Evolutionary conservation across 2,329 filamentous ascomycete genomes (phyloP).

Genomic region (Phialophora expanda): DNA sequence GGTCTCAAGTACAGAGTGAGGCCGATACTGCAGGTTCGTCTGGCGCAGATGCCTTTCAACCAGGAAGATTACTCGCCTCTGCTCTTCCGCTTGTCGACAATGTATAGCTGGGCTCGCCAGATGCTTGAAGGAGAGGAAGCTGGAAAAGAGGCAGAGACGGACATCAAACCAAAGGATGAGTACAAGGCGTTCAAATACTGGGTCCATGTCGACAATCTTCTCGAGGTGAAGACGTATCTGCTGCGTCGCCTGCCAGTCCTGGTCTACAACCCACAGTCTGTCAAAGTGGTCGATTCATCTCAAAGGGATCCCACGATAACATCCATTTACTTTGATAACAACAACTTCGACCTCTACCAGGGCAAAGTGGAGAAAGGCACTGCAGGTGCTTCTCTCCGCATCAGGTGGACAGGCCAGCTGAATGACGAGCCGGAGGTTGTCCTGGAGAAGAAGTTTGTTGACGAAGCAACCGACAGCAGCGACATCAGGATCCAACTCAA

Average conservation of each 20-base stretch:
- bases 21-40: conserved; percentile 86
- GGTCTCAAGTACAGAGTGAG: conserved; percentile 85
- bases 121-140: conserved; percentile 68
- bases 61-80: conserved; percentile 91
- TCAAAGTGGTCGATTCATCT: conserved; percentile 78
- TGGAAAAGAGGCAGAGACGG: conserved; percentile 52
- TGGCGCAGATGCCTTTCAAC: conserved; percentile 91
- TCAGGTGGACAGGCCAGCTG: conserved; percentile 91
- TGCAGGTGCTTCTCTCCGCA: conserved; percentile 79
- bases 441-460: conserved; percentile 87
- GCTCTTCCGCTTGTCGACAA: conserved; percentile 84
- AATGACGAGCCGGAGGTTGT: conserved; percentile 77
- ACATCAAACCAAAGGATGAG: conserved; percentile 58
- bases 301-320: conserved; percentile 87
- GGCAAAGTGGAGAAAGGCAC: conserved; percentile 78
- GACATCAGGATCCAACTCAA: conserved; percentile 86
- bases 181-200: conserved; percentile 95
- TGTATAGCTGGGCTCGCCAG: conserved; percentile 94
- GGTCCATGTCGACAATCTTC: conserved; percentile 92
- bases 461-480: conserved; percentile 72
- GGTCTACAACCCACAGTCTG: conserved; percentile 86
- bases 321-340: conserved; percentile 93
- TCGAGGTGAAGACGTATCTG: conserved; percentile 96
- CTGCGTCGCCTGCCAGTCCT: conserved; percentile 87
- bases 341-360: conserved; percentile 82